phyloP scores from a whole-genome alignment of 208 protist genomes.

The Leishmania lainsoni region DNA sequence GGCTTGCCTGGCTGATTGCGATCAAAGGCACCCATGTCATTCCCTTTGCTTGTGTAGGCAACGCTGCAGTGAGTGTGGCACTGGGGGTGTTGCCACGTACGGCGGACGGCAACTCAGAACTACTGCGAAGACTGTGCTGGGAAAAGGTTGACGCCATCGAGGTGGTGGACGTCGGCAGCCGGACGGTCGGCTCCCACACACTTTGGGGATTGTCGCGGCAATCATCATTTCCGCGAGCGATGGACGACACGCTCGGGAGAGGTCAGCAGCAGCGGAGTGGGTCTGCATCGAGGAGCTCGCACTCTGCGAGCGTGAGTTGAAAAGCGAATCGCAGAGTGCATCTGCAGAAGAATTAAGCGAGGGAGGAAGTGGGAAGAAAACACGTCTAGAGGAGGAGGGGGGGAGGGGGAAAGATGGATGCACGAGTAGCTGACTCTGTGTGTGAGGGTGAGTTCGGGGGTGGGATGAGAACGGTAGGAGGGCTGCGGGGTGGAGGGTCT shows the following conservation, averaged over 20 bases:
- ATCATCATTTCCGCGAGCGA: neutral
- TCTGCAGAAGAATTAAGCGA: neutral
- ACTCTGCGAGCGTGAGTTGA: slow-evolving; percentile 16
- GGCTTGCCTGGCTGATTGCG: neutral
- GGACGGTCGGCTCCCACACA: neutral
- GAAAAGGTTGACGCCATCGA: slow-evolving; percentile 1
- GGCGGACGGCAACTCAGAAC: neutral
- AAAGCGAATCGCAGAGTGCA: slow-evolving; percentile 26
- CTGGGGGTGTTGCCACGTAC: neutral
- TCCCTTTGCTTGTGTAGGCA: neutral
- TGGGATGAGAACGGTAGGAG: neutral
- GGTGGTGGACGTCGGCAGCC: neutral
- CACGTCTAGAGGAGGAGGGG: neutral
- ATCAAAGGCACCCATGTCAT: neutral
- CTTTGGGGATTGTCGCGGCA: neutral
- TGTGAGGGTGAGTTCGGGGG: neutral
- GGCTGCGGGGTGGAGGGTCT: too few species aligned
- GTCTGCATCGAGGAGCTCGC: neutral
- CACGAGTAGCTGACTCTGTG: neutral
- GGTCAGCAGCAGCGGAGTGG: slow-evolving; percentile 1
- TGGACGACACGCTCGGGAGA: neutral
- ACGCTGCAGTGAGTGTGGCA: neutral
- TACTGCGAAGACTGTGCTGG: neutral
- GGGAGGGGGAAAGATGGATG: neutral
- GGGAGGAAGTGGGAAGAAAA: neutral